Evolutionary conservation across 2,329 filamentous ascomycete genomes (phyloP).

Genomic region (Orbilia blumenaviensis): DNA sequence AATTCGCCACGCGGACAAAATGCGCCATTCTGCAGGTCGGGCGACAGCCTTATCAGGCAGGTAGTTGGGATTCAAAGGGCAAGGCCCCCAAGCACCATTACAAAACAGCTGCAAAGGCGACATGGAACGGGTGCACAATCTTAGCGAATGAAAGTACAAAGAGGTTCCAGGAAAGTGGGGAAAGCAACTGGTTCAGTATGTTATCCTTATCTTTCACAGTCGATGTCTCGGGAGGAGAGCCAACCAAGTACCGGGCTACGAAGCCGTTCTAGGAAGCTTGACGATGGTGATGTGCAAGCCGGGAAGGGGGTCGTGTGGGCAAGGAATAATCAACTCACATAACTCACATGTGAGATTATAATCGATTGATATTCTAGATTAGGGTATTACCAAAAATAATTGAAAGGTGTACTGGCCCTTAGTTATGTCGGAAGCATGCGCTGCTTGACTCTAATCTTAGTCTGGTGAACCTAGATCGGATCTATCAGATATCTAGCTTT

Average conservation of each 20-base stretch:
- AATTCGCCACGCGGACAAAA: slow-evolving; percentile 45
- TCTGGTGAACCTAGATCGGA: no score
- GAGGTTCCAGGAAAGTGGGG: neutral
- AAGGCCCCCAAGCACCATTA: slow-evolving; percentile 13
- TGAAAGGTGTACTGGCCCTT: neutral
- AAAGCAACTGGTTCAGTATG: neutral
- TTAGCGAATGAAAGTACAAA: neutral
- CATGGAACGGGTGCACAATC: neutral
- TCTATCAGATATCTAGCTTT: neutral
- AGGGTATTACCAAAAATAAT: neutral
- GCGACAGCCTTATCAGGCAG: slow-evolving; percentile 43
- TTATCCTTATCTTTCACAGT: neutral
- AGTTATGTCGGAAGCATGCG: neutral
- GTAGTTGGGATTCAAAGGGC: slow-evolving; percentile 4
- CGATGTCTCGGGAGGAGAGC: neutral
- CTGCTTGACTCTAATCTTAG: slow-evolving; percentile 7
- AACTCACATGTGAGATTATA: slow-evolving; percentile 5
- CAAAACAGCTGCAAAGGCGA: neutral
- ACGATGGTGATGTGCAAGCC: neutral
- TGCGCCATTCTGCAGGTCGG: slow-evolving; percentile 39
- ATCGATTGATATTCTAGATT: neutral
- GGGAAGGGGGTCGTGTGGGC: slow-evolving; percentile 4
- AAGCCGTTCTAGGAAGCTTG: slow-evolving; percentile 28
- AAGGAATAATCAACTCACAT: slow-evolving; percentile 7
- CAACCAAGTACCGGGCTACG: slow-evolving; percentile 18